phyloP scores from a whole-genome alignment of 116 monocot genomes.

The Papilionanthe hybrid region DNA sequence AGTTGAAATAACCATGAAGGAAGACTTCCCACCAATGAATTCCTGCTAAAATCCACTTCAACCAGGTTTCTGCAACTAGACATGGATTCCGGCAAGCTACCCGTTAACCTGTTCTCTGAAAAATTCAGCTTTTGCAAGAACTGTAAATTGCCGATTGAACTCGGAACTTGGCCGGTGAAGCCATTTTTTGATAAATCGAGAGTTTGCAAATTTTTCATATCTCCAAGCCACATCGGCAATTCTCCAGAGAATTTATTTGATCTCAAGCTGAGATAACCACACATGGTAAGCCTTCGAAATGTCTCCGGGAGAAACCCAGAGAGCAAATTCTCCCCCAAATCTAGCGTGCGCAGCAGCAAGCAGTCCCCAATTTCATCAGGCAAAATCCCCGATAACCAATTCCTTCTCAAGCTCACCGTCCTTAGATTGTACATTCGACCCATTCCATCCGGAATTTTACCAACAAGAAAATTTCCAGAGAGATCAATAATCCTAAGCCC shows the following conservation, averaged over 20 bases:
- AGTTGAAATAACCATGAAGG: conserved; percentile 58
- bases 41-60: conserved; percentile 52
- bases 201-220: conserved; percentile 29
- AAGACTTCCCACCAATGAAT: conserved; percentile 48
- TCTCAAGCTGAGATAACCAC: conserved; percentile 23
- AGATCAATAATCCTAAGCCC: conserved; percentile 51
- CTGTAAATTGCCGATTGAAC: conserved; percentile 41
- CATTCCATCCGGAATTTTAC: conserved; percentile 33
- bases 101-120: conserved; percentile 41
- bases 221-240: conserved; percentile 54
- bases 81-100: conserved; percentile 66
- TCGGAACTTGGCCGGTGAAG: conserved; percentile 48
- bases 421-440: conserved; percentile 34
- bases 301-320: conserved; percentile 39
- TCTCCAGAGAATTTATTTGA: conserved; percentile 52
- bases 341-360: conserved; percentile 33
- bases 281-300: conserved; percentile 40
- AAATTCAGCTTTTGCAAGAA: conserved; percentile 40
- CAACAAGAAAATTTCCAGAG: conserved; percentile 56
- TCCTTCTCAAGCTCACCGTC: conserved; percentile 48
- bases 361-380: conserved; percentile 43
- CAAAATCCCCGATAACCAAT: conserved; percentile 38
- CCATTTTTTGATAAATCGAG: conserved; percentile 54
- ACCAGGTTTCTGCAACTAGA: conserved; percentile 24
- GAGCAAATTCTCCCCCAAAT: conserved; percentile 40